These are phyloP conservation scores for Suhomyces terraborum DNA, from an alignment of 1,139 yeast genomes.

Conservation along the genomic window DNA sequence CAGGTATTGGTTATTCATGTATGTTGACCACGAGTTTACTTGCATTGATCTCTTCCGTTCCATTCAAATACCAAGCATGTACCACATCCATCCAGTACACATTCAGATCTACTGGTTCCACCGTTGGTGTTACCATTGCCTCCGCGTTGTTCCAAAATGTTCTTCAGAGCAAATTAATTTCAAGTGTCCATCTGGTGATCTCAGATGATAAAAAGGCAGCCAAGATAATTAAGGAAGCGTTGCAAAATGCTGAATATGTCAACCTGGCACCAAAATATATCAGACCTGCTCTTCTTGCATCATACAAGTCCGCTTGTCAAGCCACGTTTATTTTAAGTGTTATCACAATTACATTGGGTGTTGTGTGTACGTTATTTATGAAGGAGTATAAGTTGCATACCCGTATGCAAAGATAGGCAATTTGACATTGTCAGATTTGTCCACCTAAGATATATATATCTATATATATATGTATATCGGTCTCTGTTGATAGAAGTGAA, in stretches of 20 bases:
- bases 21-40: slow-evolving; percentile 28
- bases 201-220: slow-evolving; percentile 21
- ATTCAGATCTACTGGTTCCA: slow-evolving; percentile 30
- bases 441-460: slow-evolving; percentile 5
- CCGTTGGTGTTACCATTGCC: slow-evolving; percentile 27
- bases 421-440: neutral
- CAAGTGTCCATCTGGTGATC: slow-evolving; percentile 25
- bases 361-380: slow-evolving; percentile 24
- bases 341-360: slow-evolving; percentile 21
- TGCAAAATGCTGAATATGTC: slow-evolving; percentile 23
- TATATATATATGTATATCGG: too few relatives aligned
- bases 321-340: slow-evolving; percentile 25
- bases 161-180: slow-evolving; percentile 16
- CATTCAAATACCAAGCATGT: slow-evolving; percentile 26
- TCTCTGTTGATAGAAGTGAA: too few relatives aligned
- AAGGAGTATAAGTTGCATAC: slow-evolving; percentile 38
- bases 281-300: slow-evolving; percentile 21
- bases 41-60: slow-evolving; percentile 28
- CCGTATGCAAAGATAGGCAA: slow-evolving; percentile 22
- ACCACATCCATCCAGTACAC: slow-evolving; percentile 31
- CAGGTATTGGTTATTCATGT: slow-evolving; percentile 27
- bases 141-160: slow-evolving; percentile 27
- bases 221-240: slow-evolving; percentile 22
- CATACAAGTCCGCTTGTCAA: slow-evolving; percentile 24
- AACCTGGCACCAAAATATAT: slow-evolving; percentile 24